Evolutionary conservation across 352 stramenopile genomes (phyloP).

Genomic region (Phytophthora foliorum): DNA sequence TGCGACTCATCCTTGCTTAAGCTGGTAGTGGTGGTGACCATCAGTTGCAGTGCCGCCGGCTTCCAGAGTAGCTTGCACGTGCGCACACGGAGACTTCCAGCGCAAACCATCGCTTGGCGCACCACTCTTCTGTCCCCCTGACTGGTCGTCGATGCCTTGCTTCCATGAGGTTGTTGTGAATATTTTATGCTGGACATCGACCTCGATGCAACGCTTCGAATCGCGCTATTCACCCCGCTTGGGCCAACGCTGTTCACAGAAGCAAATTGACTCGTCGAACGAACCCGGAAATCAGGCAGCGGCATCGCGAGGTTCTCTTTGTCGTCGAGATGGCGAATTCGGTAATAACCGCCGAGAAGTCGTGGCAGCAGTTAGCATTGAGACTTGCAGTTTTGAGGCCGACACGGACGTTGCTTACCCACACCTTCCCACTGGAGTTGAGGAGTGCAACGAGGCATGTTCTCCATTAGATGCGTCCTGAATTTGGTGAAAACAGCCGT

Average conservation of each 20-base stretch:
- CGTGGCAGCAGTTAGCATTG: slow-evolving; percentile 13
- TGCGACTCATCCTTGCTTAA: slow-evolving; percentile 32
- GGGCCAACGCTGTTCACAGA: slow-evolving; percentile 7
- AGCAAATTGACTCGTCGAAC: slow-evolving; percentile 22
- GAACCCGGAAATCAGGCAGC: slow-evolving; percentile 27
- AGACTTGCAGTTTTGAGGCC: slow-evolving; percentile 17
- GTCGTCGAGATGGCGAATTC: slow-evolving; percentile 29
- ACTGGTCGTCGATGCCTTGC: slow-evolving; percentile 13
- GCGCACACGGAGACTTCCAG: slow-evolving; percentile 40
- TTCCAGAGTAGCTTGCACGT: slow-evolving; percentile 52
- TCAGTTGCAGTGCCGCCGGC: slow-evolving; percentile 37
- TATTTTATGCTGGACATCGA: slow-evolving; percentile 20
- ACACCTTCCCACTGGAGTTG: slow-evolving; percentile 20
- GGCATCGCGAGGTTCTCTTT: slow-evolving; percentile 26
- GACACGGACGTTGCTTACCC: slow-evolving; percentile 16
- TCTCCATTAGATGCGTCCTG: slow-evolving; percentile 4
- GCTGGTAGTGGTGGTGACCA: slow-evolving; percentile 36
- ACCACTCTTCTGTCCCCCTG: slow-evolving; percentile 33
- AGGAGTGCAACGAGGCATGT: slow-evolving; percentile 24
- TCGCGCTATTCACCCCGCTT: slow-evolving; percentile 15
- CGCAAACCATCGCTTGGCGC: slow-evolving; percentile 32
- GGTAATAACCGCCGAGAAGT: slow-evolving; percentile 33
- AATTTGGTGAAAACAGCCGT: slow-evolving; percentile 16
- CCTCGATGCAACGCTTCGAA: slow-evolving; percentile 22
- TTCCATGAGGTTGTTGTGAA: slow-evolving; percentile 4